phyloP scores from a whole-genome alignment of 2,329 filamentous ascomycete genomes.

The Verticillium nubilum region DNA sequence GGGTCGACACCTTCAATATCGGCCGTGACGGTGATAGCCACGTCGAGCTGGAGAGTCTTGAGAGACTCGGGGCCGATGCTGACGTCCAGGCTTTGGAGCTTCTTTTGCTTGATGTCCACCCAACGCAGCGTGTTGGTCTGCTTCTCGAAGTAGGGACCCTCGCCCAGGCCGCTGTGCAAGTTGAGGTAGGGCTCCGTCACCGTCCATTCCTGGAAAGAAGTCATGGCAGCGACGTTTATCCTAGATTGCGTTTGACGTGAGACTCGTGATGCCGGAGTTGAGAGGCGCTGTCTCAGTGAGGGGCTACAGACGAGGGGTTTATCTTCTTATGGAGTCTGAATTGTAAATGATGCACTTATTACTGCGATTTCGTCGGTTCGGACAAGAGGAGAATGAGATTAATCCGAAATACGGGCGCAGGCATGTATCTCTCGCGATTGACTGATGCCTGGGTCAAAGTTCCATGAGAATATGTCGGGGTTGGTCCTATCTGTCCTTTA shows the following conservation, averaged over 20 bases:
- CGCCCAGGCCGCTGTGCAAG: conserved; percentile 61
- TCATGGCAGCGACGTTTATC: conserved; percentile 19
- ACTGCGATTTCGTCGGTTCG: not conserved
- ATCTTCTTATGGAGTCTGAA: not conserved
- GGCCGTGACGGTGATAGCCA: conserved; percentile 62
- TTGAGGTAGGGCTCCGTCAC: conserved; percentile 53
- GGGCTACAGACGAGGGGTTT: not conserved
- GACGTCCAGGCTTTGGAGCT: conserved; percentile 67
- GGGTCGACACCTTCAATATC: conserved; percentile 66
- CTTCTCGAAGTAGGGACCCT: conserved; percentile 70
- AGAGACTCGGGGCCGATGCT: conserved; percentile 56
- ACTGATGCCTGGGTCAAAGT: too few relatives aligned
- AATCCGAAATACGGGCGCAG: too few relatives aligned
- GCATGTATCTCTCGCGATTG: too few relatives aligned
- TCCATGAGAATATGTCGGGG: too few relatives aligned
- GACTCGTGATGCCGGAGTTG: not conserved
- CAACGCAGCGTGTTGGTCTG: conserved; percentile 63
- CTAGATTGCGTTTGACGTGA: not conserved
- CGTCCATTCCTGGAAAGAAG: conserved; percentile 42
- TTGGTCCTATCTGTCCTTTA: not conserved
- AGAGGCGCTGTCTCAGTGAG: not conserved
- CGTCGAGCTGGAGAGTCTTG: conserved; percentile 53
- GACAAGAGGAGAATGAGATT: too few relatives aligned
- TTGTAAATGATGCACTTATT: not conserved
- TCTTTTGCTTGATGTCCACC: conserved; percentile 76